Evolutionary conservation across 169 alveolate genomes (phyloP).

Genomic region (Cyclospora cayetanensis): DNA sequence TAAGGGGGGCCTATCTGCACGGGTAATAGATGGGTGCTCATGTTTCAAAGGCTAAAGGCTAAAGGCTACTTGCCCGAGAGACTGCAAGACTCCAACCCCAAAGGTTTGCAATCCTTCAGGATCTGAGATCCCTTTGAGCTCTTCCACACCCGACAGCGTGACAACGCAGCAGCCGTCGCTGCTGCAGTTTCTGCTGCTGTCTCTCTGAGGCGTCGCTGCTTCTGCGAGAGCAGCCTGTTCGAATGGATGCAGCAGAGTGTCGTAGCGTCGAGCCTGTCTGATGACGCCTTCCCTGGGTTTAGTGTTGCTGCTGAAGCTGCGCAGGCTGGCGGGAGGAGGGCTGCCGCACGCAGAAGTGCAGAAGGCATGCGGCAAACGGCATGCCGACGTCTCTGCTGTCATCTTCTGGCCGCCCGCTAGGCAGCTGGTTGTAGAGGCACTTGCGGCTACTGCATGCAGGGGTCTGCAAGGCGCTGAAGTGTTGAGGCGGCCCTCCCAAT

Average conservation of each 20-base stretch:
- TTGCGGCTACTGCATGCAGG: neutral
- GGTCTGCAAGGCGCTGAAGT: neutral
- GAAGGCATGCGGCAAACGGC: no score
- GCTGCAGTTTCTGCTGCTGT: neutral
- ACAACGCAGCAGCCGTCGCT: neutral
- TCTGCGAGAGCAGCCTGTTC: neutral
- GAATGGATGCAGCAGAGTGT: neutral
- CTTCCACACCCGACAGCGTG: neutral
- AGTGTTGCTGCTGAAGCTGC: neutral
- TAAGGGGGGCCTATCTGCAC: no score
- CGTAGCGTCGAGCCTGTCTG: neutral
- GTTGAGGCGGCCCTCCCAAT: neutral
- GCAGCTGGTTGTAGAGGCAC: neutral
- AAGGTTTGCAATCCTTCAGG: neutral
- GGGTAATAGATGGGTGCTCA: no score
- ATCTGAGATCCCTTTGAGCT: neutral
- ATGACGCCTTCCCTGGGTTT: neutral
- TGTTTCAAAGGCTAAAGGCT: no score
- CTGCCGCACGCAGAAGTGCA: no score
- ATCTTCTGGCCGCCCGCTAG: neutral
- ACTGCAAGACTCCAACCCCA: neutral
- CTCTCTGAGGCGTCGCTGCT: neutral
- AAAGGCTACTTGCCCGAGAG: neutral
- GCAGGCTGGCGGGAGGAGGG: neutral
- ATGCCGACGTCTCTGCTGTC: neutral